A percentile compares a stretch with the other conserved stretches of the same genome.
Conservation (phyloP, 2,329 filamentous ascomycete genomes). For the Cordyceps farinosa region DNA sequence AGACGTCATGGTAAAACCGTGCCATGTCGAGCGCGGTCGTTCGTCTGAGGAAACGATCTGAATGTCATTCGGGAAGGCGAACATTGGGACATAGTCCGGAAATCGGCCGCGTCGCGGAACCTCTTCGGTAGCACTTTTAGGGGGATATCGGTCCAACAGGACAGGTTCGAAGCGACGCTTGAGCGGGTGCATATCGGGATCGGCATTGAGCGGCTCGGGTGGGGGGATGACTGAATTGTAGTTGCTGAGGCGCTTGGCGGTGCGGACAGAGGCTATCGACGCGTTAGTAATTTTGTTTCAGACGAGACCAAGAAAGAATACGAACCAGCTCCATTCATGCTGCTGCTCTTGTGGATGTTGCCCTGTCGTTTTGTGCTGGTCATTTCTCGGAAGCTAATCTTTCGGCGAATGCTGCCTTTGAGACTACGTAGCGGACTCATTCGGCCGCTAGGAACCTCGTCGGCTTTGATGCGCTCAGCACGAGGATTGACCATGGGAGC, state of each 20-base stretch:
- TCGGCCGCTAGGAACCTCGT: conserved; percentile 58
- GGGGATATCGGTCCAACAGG: conserved; percentile 90
- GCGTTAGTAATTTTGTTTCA: conserved; percentile 27
- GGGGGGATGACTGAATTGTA: conserved; percentile 97
- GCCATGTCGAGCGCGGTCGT: conserved; percentile 93
- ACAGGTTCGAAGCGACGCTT: conserved; percentile 94
- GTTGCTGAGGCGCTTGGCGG: conserved; percentile 85
- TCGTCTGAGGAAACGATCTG: conserved; percentile 95
- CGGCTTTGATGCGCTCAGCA: conserved; percentile 75
- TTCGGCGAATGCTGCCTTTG: conserved; percentile 83
- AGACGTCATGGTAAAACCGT: conserved; percentile 97
- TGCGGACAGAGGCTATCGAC: conserved; percentile 59
- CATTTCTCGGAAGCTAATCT: conserved; percentile 92
- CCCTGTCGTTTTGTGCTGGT: conserved; percentile 89
- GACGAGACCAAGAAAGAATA: neutral
- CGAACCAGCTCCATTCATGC: conserved; percentile 39
- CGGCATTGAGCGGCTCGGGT: conserved; percentile 83
- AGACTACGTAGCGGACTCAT: conserved; percentile 57
- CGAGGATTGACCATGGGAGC: conserved; percentile 73
- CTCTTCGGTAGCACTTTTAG: conserved; percentile 77
- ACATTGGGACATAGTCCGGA: conserved; percentile 98
- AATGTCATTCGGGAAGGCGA: conserved; percentile 97
- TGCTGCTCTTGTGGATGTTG: conserved; percentile 69
- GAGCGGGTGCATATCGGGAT: conserved; percentile 92
- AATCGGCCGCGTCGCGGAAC: conserved; percentile 77